These are phyloP conservation scores for Barnettozyma sp. DNA, from an alignment of 805 yeast species.

Conservation along the genomic window DNA sequence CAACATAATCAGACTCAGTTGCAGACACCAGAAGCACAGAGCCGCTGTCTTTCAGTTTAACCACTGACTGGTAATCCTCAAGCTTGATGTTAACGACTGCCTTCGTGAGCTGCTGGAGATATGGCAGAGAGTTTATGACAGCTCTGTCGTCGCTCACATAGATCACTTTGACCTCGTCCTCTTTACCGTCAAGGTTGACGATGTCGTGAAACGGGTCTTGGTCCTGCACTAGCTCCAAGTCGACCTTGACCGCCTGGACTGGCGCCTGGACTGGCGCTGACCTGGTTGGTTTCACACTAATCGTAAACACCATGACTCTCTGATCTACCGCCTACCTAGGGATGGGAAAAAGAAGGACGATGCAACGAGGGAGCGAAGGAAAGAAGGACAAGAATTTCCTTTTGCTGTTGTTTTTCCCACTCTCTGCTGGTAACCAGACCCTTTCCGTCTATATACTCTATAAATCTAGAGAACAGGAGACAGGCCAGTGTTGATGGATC, in stretches of 20 bases:
- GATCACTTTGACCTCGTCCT: slow-evolving; percentile 23
- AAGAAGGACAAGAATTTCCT: no score
- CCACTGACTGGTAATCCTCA: slow-evolving; percentile 59
- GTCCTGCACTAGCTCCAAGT: slow-evolving; percentile 9
- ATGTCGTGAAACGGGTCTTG: slow-evolving; percentile 10
- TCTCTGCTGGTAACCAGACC: no score
- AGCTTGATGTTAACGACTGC: slow-evolving; percentile 59
- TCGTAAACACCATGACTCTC: slow-evolving; percentile 6
- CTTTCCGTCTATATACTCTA: no score
- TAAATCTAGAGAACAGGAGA: not conserved
- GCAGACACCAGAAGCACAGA: slow-evolving; percentile 64
- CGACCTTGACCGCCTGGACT: slow-evolving; percentile 5
- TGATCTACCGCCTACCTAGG: no score
- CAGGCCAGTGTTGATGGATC: not conserved
- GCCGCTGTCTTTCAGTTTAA: slow-evolving; percentile 69
- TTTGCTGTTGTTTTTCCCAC: no score
- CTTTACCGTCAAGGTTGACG: slow-evolving; percentile 3
- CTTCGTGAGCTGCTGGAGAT: slow-evolving; percentile 38
- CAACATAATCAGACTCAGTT: slow-evolving; percentile 43
- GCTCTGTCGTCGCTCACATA: slow-evolving; percentile 50
- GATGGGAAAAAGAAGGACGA: no score
- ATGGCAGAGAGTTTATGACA: slow-evolving; percentile 55
- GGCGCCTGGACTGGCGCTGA: no score
- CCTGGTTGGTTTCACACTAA: slow-evolving; percentile 8
- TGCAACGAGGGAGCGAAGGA: no score